Evolutionary conservation across 768 basidiomycete species (phyloP).

Genomic region (Kondoa subrosea): DNA sequence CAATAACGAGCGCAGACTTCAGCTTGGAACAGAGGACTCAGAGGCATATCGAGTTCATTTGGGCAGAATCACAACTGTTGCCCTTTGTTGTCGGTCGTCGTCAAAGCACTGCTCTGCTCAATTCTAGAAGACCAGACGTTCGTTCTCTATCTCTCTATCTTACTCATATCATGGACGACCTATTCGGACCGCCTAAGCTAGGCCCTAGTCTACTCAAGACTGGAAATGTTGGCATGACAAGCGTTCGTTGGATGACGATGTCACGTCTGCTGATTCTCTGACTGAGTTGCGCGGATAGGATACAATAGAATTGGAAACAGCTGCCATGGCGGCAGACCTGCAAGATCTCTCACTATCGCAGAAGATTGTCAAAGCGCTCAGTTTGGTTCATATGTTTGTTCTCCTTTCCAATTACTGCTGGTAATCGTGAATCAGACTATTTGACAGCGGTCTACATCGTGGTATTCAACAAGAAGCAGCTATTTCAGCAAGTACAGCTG

Average conservation of each 20-base stretch:
- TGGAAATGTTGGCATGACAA: no score
- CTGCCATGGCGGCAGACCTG: neutral
- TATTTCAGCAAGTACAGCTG: neutral
- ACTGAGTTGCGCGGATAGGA: neutral
- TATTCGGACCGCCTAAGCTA: no score
- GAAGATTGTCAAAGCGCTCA: slow-evolving; percentile 3
- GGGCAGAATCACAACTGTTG: no score
- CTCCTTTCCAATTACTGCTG: neutral
- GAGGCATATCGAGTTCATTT: no score
- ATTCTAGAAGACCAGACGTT: no score
- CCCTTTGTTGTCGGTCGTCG: no score
- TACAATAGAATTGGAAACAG: neutral
- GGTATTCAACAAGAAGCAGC: neutral
- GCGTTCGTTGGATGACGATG: no score
- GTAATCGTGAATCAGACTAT: neutral
- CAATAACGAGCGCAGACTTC: neutral
- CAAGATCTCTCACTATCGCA: neutral
- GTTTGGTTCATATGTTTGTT: neutral
- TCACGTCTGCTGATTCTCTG: neutral
- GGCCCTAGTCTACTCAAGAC: no score
- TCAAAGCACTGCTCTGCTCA: no score
- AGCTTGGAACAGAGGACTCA: no score
- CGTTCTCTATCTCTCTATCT: no score
- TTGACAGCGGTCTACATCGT: neutral
- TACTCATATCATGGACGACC: no score